A percentile compares a stretch with the other conserved stretches of the same genome.
Conservation (phyloP, 345 rosid species). For the Aethionema arabicum region DNA sequence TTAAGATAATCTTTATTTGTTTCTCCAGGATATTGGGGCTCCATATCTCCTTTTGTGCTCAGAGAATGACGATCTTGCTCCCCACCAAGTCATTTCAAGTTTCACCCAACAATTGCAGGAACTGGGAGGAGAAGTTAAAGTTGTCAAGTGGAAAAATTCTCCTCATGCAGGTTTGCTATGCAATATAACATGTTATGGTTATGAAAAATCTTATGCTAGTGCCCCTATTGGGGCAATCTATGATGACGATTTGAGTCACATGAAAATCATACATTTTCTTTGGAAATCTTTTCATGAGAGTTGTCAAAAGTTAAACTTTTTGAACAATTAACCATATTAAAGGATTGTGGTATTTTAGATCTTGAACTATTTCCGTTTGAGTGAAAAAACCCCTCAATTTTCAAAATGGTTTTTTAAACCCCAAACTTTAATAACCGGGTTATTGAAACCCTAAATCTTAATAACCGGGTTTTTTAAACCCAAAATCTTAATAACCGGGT, state of each 20-base stretch:
- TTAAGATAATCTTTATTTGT: constrained; percentile 16
- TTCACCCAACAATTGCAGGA: constrained; percentile 60
- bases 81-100: constrained; percentile 49
- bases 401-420: too few relatives aligned
- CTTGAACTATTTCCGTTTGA: too few relatives aligned
- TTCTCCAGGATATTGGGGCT: constrained; percentile 65
- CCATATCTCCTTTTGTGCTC: constrained; percentile 88
- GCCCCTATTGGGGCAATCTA: not conserved
- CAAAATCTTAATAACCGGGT: too few relatives aligned
- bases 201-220: not conserved
- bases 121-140: constrained; percentile 75
- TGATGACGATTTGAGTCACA: not conserved
- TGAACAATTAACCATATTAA: not conserved
- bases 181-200: constrained; percentile 1
- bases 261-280: not conserved
- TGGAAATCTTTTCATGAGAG: not conserved
- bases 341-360: too few relatives aligned
- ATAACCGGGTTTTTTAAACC: too few relatives aligned
- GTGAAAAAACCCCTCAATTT: too few relatives aligned
- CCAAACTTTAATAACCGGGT: too few relatives aligned
- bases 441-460: too few relatives aligned
- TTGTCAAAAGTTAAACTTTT: not conserved
- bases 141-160: constrained; percentile 76
- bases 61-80: constrained; percentile 71
- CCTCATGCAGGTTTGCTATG: constrained; percentile 68